These are phyloP conservation scores for Striga asiatica DNA, from an alignment of 257 asterid species.

Conservation along the genomic window DNA sequence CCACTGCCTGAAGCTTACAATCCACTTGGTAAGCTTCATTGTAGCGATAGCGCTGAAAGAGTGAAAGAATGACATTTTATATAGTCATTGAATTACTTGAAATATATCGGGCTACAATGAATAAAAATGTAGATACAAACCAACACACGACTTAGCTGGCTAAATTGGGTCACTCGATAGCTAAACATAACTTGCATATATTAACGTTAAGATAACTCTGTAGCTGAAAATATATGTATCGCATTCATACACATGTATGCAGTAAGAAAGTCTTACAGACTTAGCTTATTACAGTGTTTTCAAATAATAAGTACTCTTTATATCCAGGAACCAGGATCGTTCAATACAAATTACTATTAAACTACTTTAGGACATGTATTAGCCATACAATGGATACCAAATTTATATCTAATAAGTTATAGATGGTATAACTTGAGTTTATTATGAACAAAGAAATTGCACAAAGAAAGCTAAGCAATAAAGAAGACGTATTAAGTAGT, in stretches of 20 bases:
- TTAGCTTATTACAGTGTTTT: not conserved
- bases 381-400: not conserved
- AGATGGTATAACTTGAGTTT: not conserved
- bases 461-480: too few relatives aligned
- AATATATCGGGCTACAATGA: not conserved
- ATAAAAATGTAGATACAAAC: not conserved
- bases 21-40: conserved; percentile 80
- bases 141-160: not conserved
- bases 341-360: not conserved
- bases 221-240: too few relatives aligned
- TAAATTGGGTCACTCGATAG: not conserved
- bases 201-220: too few relatives aligned
- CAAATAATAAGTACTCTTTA: not conserved
- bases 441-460: not conserved
- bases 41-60: conserved; percentile 69
- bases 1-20: conserved; percentile 47
- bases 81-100: conserved; percentile 16
- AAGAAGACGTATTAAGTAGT: too few relatives aligned
- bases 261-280: too few relatives aligned
- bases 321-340: not conserved
- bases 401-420: not conserved
- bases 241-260: not conserved
- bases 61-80: conserved; percentile 17
- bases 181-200: conserved; percentile 1
- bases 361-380: not conserved